These are phyloP conservation scores for Aspergillus chevalieri DNA, from an alignment of 2,329 filamentous ascomycete species.

Conservation along the genomic window DNA sequence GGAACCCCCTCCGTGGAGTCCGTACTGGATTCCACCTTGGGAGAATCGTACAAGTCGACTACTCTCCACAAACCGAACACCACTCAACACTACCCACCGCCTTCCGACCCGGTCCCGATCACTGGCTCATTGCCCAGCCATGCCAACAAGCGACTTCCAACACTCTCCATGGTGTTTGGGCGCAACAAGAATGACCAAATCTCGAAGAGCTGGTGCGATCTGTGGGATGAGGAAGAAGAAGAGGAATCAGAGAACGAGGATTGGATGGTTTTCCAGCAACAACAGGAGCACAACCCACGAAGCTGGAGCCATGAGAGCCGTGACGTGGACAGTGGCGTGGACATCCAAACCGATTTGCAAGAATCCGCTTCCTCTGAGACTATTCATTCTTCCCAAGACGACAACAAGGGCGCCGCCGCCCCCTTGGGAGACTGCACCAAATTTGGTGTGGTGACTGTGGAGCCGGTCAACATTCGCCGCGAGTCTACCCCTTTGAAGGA, in stretches of 20 bases:
- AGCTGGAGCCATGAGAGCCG: constrained; percentile 74
- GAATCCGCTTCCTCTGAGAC: constrained; percentile 51
- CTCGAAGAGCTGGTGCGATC: constrained; percentile 98
- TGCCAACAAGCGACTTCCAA: constrained; percentile 54
- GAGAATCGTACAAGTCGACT: constrained; percentile 72
- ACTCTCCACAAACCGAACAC: constrained; percentile 43
- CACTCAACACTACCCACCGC: constrained; percentile 36
- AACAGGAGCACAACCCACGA: constrained; percentile 59
- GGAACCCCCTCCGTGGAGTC: constrained; percentile 79
- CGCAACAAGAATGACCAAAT: constrained; percentile 65
- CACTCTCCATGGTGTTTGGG: constrained; percentile 74
- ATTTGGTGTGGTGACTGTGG: constrained; percentile 11
- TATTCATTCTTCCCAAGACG: constrained; percentile 42
- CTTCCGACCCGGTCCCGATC: constrained; percentile 64
- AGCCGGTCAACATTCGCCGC: constrained; percentile 60
- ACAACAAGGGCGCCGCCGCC: constrained; percentile 19
- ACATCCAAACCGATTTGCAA: constrained; percentile 47
- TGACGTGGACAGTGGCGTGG: constrained; percentile 34
- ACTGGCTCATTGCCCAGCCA: constrained; percentile 67
- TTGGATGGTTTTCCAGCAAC: constrained; percentile 51
- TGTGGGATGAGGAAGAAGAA: constrained; percentile 87
- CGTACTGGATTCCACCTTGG: constrained; percentile 74
- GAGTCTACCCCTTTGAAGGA: constrained; percentile 33
- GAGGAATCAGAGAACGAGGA: constrained; percentile 55
- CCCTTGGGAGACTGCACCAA: neutral